Base-by-base conservation (phyloP, 1,139 yeast species). In the Hemisphaericaspora subhashii region DNA sequence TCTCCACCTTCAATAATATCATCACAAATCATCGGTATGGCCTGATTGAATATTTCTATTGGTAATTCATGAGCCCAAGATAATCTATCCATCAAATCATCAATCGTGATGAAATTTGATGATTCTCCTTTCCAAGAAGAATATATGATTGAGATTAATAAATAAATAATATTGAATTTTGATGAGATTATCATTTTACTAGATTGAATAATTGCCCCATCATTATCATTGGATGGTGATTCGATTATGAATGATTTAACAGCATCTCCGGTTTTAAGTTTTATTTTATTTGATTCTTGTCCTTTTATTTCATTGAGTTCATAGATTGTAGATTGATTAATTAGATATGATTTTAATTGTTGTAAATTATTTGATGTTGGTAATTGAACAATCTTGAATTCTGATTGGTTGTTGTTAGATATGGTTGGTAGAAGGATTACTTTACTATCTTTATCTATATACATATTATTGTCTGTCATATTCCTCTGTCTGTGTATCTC, bases 81-180 rank as follows among this genome's bases (percentile, higher is more conserved):
- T 24, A 76, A 47, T 13, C 58, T 55, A 47, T 81, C 86, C 13
- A 66, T 48, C 3, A 79, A 49, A 48, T 79, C 83, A 26, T 79
- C 81, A 12, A 65, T 48, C 0, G 77, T 62, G 21, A 73, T 62
- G 46, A 64, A 70, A 24, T 80, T 59, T 15, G 58, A 51, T 23
- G 50, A 46, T 28, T 56, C 53, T 13, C 57, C 56, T n/a, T 62
- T 62, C 9, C 17, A 17, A 11, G 61, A 47, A 10, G 48, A 44
- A 26, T 57, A 50, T 50, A 78, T 66, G 37, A 65, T 60, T 3
- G 66, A 48, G 10, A 78, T 54, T 39, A 80, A 48, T 10, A 69
- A 52, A 52, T 68, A 80, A 1, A 58, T 54, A 3, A 71, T 39
- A 44, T 76, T 72, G 54, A 67, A 77, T 35, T 57, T 62, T 4